These are phyloP conservation scores for Cladosporium velox DNA, from an alignment of 2,329 filamentous ascomycete species.

Conservation along the genomic window DNA sequence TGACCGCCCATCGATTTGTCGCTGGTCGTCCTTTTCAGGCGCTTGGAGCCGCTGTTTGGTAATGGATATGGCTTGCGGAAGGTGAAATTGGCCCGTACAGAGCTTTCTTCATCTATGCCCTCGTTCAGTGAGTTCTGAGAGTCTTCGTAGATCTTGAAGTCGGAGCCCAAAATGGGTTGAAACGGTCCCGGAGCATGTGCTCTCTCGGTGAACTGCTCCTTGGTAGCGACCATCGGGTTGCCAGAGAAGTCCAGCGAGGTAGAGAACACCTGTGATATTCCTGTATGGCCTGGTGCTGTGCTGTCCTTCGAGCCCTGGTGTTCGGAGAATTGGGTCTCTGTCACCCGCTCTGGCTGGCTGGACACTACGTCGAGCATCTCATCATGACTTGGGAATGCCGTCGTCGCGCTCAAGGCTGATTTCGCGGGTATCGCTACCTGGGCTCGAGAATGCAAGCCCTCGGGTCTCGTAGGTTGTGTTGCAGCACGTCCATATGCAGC, in stretches of 20 bases:
- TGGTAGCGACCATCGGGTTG: background rate
- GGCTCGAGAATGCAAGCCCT: background rate
- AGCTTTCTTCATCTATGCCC: background rate
- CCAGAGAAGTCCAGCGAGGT: conserved; percentile 3
- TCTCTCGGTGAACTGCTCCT: background rate
- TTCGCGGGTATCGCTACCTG: background rate
- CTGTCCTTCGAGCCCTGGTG: background rate
- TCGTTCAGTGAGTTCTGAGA: background rate
- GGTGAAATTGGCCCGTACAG: conserved; percentile 20
- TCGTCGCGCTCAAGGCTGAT: background rate
- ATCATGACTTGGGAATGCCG: background rate
- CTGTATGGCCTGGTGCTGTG: background rate
- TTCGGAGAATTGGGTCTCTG: background rate
- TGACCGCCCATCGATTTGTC: conserved; percentile 1
- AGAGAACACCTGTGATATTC: background rate
- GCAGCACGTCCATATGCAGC: background rate
- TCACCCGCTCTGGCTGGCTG: background rate
- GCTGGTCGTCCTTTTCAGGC: conserved; percentile 24
- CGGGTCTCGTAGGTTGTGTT: conserved; percentile 18
- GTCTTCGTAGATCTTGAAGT: conserved; percentile 10
- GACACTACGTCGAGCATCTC: background rate
- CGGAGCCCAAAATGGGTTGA: background rate
- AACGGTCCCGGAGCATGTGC: background rate
- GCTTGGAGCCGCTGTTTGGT: conserved; percentile 34
- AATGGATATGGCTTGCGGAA: conserved; percentile 28